Base-by-base conservation (phyloP, 495 filamentous ascomycete genomes). In the Penicillium odoratum region DNA sequence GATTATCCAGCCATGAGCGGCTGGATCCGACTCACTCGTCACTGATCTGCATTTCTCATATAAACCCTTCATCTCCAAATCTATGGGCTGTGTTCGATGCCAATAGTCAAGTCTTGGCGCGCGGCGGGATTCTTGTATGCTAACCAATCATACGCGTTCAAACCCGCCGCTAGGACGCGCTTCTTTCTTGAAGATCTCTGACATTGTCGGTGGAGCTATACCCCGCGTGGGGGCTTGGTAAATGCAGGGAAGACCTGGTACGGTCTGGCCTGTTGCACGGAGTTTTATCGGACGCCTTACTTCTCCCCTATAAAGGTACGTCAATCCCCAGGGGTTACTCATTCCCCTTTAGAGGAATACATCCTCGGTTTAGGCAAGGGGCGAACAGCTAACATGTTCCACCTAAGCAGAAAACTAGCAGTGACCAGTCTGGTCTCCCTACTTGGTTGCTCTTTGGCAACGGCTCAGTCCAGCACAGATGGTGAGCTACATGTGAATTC, bases 161-260 rank as follows among this genome's bases (percentile, higher is more conserved):
- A 63, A 68, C 6, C 57, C 62, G 65, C 62, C 55, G 46, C 56
- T 58, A 61, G 34, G 11, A 33, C 29, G 40, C 52, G 34, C 52
- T 43, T 61, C 36, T 40, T 51, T 58, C 21, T 21, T 51, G 3
- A 13, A 42, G 13, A 38, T 49, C 38, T 45, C 21, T 53, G 48
- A 33, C 18, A 25, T n/a, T 48, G 16, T 10, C 29, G 25, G 44
- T 8, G 11, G 28, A 47, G 26, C 26, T 28, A 28, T 21, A 28
- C 44, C 26, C 44, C 26, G 44, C 44, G 38, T 40, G 13, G 13
- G 38, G 38, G 15, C 9, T 11, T 36, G 33, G n/a, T 15, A 13
- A 40, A 21, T 21, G 21, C 2, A 21, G 21, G 21, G 21, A 48
- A 2, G 11, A 7, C 34, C 8, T 26, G 25, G n/a, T 9, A n/a